These are phyloP conservation scores for Clavispora fructus DNA, from an alignment of 805 yeast genomes.

Conservation along the genomic window DNA sequence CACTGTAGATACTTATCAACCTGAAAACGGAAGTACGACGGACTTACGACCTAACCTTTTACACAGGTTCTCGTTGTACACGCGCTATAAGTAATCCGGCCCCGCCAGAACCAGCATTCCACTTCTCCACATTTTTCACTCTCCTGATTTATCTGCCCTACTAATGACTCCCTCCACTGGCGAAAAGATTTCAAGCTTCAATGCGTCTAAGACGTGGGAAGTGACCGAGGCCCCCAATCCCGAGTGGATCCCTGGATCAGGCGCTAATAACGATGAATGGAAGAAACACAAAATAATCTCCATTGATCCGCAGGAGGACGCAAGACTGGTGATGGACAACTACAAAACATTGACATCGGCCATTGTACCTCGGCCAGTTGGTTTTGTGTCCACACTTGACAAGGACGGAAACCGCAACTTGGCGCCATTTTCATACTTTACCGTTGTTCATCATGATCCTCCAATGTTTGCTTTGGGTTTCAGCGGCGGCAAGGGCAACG, in stretches of 20 bases:
- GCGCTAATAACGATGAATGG: conserved; percentile 45
- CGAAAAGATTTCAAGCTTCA: conserved; percentile 2
- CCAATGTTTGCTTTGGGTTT: conserved; percentile 53
- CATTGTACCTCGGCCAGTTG: conserved; percentile 58
- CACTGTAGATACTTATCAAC: too few relatives aligned
- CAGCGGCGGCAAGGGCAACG: conserved; percentile 28
- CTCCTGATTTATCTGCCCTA: too few relatives aligned
- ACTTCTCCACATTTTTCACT: too few relatives aligned
- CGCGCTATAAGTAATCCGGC: too few relatives aligned
- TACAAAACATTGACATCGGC: conserved; percentile 50
- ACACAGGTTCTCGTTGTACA: too few relatives aligned
- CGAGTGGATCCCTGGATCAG: conserved; percentile 44
- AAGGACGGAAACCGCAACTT: conserved; percentile 42
- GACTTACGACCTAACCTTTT: too few relatives aligned
- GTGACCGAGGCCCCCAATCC: conserved; percentile 22
- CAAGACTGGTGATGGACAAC: conserved; percentile 38
- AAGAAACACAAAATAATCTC: conserved; percentile 37
- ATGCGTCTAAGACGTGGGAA: conserved; percentile 6
- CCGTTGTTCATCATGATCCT: conserved; percentile 46
- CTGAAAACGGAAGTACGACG: too few relatives aligned
- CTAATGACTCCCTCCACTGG: not conserved
- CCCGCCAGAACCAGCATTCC: too few relatives aligned
- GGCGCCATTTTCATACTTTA: conserved; percentile 59
- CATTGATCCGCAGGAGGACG: conserved; percentile 42
- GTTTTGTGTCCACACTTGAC: conserved; percentile 46